phyloP scores from a whole-genome alignment of 805 yeast species.

The Saturnispora silvae region DNA sequence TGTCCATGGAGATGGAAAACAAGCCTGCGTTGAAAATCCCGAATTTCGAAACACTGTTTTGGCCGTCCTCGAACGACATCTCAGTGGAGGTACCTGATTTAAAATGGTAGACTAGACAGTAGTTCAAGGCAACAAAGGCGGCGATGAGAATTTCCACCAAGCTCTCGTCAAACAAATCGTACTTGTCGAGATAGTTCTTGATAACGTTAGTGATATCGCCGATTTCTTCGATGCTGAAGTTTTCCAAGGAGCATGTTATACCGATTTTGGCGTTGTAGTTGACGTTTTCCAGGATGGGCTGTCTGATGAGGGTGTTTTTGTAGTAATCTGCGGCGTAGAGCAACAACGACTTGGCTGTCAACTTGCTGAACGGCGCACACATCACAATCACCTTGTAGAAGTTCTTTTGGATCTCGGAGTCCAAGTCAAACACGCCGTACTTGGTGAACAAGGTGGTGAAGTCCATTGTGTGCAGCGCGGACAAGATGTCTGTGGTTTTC shows the following conservation, averaged over 20 bases:
- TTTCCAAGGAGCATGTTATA: constrained; percentile 8
- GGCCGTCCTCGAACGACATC: constrained; percentile 3
- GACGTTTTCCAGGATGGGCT: constrained; percentile 6
- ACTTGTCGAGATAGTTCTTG: constrained; percentile 5
- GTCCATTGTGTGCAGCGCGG: background rate
- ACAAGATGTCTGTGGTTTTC: background rate
- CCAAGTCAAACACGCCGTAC: constrained; percentile 2
- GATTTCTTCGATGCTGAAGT: constrained; percentile 4
- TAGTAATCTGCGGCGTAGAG: constrained; percentile 8
- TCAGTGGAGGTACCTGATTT: constrained; percentile 7
- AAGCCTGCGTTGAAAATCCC: constrained; percentile 11
- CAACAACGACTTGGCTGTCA: constrained; percentile 5
- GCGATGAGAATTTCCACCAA: constrained; percentile 3
- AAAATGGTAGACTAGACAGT: constrained; percentile 11
- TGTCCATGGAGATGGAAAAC: constrained; percentile 8
- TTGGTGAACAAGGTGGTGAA: background rate
- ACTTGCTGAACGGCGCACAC: constrained; percentile 6
- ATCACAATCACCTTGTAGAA: background rate
- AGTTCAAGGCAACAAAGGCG: constrained; percentile 6
- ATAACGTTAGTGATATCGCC: constrained; percentile 6
- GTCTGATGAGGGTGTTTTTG: constrained; percentile 9
- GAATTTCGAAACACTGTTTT: constrained; percentile 5
- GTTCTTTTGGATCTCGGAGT: background rate
- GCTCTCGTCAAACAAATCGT: constrained; percentile 1
- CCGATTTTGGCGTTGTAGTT: constrained; percentile 1